Conservation (phyloP, 371 early-diverging fungal species). For the Mucor circinelloides region DNA sequence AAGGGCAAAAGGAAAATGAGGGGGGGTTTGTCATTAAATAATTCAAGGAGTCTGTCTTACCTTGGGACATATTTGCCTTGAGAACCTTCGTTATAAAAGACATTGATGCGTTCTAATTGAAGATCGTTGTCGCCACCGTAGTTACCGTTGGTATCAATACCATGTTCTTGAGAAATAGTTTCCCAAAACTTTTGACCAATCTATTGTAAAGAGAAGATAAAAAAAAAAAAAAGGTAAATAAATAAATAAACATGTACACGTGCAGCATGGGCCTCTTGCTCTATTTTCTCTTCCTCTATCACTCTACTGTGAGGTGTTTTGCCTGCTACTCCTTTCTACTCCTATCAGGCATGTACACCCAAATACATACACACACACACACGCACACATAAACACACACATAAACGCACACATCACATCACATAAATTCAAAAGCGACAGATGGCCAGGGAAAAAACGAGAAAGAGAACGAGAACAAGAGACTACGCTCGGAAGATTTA, state of each 20-base stretch:
- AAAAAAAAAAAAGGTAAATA: not conserved
- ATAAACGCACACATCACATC: no score
- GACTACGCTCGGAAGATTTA: slow-evolving; percentile 1
- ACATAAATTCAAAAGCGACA: no score
- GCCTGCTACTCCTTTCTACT: not conserved
- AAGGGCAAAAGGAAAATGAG: not conserved
- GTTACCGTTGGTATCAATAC: slow-evolving; percentile 77
- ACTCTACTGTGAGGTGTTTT: not conserved
- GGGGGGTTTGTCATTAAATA: not conserved
- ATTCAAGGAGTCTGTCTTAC: slow-evolving; percentile 12
- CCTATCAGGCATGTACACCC: not conserved
- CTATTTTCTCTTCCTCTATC: not conserved
- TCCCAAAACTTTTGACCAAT: slow-evolving; percentile 96
- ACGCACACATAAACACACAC: not conserved
- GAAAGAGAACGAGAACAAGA: not conserved
- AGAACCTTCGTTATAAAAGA: slow-evolving; percentile 97
- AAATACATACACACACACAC: not conserved
- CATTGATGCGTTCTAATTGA: slow-evolving; percentile 93
- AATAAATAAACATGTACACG: slow-evolving; percentile 14
- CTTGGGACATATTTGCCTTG: slow-evolving; percentile 86
- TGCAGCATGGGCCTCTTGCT: slow-evolving; percentile 1
- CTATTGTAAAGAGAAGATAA: slow-evolving; percentile 20
- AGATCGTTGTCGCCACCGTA: slow-evolving; percentile 84
- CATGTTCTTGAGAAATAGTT: slow-evolving; percentile 92
- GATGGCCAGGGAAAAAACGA: not conserved